Evolutionary conservation across 202 grass and related monocot genomes (phyloP).

Genomic region (Bolboschoenoplectus hybrid): DNA sequence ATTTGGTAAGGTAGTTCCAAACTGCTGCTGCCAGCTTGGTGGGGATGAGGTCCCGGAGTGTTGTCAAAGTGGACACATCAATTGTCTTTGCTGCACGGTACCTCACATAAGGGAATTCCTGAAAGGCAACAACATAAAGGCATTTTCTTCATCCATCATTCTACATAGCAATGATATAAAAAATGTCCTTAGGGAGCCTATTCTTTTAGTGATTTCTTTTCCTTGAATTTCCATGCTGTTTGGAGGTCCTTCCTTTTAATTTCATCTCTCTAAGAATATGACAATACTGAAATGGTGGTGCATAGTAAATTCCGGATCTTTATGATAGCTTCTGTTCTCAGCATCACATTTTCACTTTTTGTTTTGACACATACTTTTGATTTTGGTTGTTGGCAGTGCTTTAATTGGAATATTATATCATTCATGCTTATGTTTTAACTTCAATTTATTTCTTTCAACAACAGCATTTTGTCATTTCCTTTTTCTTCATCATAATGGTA

Average conservation of each 20-base stretch:
- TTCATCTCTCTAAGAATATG: not conserved
- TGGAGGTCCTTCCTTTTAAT: not conserved
- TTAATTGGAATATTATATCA: not conserved
- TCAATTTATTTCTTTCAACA: constrained; percentile 6
- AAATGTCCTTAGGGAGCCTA: not conserved
- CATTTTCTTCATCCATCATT: not conserved
- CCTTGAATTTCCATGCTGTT: not conserved
- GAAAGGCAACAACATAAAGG: constrained; percentile 14
- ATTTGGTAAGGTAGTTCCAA: constrained; percentile 79
- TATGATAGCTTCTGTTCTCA: not conserved
- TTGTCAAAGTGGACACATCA: constrained; percentile 70
- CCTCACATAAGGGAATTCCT: constrained; percentile 91
- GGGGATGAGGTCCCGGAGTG: constrained; percentile 65
- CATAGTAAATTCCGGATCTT: not conserved
- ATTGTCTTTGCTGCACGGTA: constrained; percentile 84
- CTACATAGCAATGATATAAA: not conserved
- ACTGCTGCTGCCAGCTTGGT: constrained; percentile 85
- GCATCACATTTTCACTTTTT: not conserved
- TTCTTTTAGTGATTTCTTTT: not conserved
- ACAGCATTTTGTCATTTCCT: not conserved
- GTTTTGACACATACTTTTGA: not conserved
- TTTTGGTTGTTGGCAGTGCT: not conserved
- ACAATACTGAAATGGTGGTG: not conserved
- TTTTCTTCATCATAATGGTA: not conserved
- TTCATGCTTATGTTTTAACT: not conserved